phyloP scores from a whole-genome alignment of 2,329 filamentous ascomycete genomes.

The Arthroderma uncinatum region DNA sequence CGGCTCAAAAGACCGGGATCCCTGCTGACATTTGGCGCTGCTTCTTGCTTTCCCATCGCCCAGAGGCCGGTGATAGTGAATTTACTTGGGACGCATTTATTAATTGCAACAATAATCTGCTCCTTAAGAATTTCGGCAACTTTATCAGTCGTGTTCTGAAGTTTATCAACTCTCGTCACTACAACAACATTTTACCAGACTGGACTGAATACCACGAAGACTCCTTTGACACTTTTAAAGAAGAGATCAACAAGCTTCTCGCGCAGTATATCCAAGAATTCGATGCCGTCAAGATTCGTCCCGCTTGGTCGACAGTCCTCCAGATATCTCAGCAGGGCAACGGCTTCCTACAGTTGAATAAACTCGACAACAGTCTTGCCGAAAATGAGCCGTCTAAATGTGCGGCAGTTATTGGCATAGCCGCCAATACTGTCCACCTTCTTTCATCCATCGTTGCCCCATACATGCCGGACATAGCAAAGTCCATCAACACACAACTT shows the following conservation, averaged over 20 bases:
- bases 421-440: conserved; percentile 72
- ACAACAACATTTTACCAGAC: conserved; percentile 54
- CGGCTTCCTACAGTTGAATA: conserved; percentile 35
- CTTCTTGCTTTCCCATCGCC: conserved; percentile 68
- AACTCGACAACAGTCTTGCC: conserved; percentile 51
- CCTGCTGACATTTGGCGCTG: conserved; percentile 71
- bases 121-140: conserved; percentile 55
- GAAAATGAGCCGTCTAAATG: conserved; percentile 48
- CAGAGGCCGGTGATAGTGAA: conserved; percentile 67
- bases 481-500: conserved; percentile 67
- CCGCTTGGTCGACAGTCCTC: conserved; percentile 44
- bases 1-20: conserved; percentile 67
- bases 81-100: conserved; percentile 74
- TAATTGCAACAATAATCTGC: conserved; percentile 66
- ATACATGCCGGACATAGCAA: conserved; percentile 69
- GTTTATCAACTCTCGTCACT: conserved; percentile 53
- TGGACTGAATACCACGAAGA: conserved; percentile 31
- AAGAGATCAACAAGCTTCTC: conserved; percentile 43
- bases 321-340: conserved; percentile 50
- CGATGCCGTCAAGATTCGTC: conserved; percentile 50
- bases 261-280: conserved; percentile 47
- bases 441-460: conserved; percentile 67
- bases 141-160: conserved; percentile 47
- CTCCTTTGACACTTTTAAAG: conserved; percentile 30
- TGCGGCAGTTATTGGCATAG: conserved; percentile 60